phyloP scores from a whole-genome alignment of 352 stramenopile genomes.

The Pythium coloratum region DNA sequence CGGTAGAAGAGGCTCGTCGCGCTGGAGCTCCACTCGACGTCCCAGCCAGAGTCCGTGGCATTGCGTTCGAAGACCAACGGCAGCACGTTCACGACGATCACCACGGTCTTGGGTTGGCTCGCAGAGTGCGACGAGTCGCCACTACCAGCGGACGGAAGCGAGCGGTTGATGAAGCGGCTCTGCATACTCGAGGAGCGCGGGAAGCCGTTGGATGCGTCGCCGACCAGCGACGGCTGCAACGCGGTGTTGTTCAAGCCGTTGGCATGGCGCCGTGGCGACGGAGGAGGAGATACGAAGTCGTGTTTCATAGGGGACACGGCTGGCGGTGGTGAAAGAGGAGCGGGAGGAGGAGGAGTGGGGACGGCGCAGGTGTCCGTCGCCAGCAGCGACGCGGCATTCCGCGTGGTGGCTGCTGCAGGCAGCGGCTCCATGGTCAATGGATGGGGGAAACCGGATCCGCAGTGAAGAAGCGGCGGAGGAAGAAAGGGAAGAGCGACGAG shows the following conservation, averaged over 20 bases:
- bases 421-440: neutral
- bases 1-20: slow-evolving; percentile 78
- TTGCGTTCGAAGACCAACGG: slow-evolving; percentile 71
- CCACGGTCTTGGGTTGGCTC: slow-evolving; percentile 45
- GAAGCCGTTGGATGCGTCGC: slow-evolving; percentile 13
- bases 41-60: slow-evolving; percentile 41
- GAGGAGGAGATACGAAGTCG: neutral
- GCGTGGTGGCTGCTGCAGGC: neutral
- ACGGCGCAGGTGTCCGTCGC: slow-evolving; percentile 16
- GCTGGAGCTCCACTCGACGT: slow-evolving; percentile 70
- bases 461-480: neutral
- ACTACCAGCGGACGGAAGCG: neutral
- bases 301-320: slow-evolving; percentile 3
- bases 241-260: slow-evolving; percentile 20
- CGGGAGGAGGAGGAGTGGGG: neutral
- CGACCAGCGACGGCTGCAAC: slow-evolving; percentile 16
- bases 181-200: slow-evolving; percentile 1
- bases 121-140: neutral
- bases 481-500: neutral
- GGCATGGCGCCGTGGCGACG: slow-evolving; percentile 17
- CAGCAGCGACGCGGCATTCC: slow-evolving; percentile 5
- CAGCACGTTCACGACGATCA: slow-evolving; percentile 82
- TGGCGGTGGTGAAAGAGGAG: neutral
- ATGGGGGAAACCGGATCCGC: neutral
- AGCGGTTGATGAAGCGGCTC: slow-evolving; percentile 8